These are phyloP conservation scores for Apostasia ramifera DNA, from an alignment of 106 monocot species.

Conservation along the genomic window DNA sequence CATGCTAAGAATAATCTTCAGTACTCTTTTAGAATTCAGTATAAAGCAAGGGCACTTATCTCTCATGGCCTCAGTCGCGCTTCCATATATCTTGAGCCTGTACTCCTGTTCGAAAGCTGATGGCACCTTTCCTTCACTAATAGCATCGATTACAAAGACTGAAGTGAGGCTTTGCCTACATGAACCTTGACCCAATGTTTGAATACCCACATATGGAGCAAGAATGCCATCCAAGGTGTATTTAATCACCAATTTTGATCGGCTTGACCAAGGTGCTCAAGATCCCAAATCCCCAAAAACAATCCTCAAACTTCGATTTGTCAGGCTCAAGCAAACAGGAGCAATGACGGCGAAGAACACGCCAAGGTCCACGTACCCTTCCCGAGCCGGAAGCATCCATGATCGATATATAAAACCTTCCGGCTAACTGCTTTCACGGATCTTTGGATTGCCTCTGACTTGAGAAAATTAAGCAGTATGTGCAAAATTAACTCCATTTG, in stretches of 20 bases:
- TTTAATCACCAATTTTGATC: conserved; percentile 66
- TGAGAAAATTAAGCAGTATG: conserved; percentile 68
- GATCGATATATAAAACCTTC: conserved; percentile 64
- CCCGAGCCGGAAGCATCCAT: conserved; percentile 71
- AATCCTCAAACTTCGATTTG: conserved; percentile 50
- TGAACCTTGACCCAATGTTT: conserved; percentile 85
- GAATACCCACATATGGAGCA: conserved; percentile 84
- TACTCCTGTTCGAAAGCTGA: conserved; percentile 71
- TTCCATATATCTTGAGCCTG: conserved; percentile 83
- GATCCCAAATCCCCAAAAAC: conserved; percentile 90
- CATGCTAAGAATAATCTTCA: conserved; percentile 33
- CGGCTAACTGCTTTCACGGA: conserved; percentile 83
- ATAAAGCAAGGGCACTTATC: conserved; percentile 87
- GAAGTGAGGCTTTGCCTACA: conserved; percentile 62
- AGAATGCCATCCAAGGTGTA: conserved; percentile 55
- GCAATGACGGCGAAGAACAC: conserved; percentile 85
- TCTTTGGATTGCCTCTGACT: conserved; percentile 76
- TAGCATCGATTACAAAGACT: conserved; percentile 82
- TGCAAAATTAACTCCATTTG: conserved; percentile 72
- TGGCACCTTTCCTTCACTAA: conserved; percentile 91
- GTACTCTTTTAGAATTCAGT: conserved; percentile 45
- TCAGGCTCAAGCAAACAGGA: conserved; percentile 56
- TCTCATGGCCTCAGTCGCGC: conserved; percentile 69
- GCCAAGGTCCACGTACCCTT: conserved; percentile 54
- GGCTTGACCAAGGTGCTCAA: conserved; percentile 69